Conservation (phyloP, 2,329 filamentous ascomycete genomes). For the Venturia oleaginea region DNA sequence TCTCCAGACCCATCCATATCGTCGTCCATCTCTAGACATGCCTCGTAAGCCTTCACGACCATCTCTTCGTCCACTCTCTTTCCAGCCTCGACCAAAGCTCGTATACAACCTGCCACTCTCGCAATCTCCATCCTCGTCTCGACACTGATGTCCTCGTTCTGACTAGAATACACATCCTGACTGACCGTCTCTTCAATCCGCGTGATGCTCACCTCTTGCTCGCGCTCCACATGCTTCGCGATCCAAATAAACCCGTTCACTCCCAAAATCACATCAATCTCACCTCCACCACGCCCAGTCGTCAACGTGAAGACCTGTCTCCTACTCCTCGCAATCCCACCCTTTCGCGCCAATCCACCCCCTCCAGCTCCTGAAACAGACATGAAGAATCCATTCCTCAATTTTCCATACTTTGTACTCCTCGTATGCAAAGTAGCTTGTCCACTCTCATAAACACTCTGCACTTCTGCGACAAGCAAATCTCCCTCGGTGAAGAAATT, state of each 20-base stretch:
- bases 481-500: slow-evolving; percentile 97
- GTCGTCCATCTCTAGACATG: slow-evolving; percentile 64
- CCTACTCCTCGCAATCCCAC: slow-evolving; percentile 73
- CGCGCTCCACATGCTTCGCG: slow-evolving; percentile 65
- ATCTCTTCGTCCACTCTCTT: slow-evolving; percentile 84
- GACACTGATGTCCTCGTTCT: slow-evolving; percentile 76
- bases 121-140: slow-evolving; percentile 83
- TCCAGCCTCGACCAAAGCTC: slow-evolving; percentile 71
- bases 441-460: slow-evolving; percentile 78
- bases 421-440: slow-evolving; percentile 83
- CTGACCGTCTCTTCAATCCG: slow-evolving; percentile 81
- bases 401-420: slow-evolving; percentile 85
- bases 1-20: slow-evolving; percentile 38
- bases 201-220: slow-evolving; percentile 57
- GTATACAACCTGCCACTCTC: slow-evolving; percentile 70
- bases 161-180: slow-evolving; percentile 82
- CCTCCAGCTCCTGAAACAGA: slow-evolving; percentile 73
- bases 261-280: slow-evolving; percentile 78
- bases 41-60: slow-evolving; percentile 72
- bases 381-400: slow-evolving; percentile 86
- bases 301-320: slow-evolving; percentile 83
- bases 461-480: slow-evolving; percentile 87
- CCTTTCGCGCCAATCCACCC: slow-evolving; percentile 32
- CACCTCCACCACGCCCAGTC: slow-evolving; percentile 48
- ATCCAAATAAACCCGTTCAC: slow-evolving; percentile 98